Conservation (phyloP, 163 green algal genomes). For the Picocystis sp. region DNA sequence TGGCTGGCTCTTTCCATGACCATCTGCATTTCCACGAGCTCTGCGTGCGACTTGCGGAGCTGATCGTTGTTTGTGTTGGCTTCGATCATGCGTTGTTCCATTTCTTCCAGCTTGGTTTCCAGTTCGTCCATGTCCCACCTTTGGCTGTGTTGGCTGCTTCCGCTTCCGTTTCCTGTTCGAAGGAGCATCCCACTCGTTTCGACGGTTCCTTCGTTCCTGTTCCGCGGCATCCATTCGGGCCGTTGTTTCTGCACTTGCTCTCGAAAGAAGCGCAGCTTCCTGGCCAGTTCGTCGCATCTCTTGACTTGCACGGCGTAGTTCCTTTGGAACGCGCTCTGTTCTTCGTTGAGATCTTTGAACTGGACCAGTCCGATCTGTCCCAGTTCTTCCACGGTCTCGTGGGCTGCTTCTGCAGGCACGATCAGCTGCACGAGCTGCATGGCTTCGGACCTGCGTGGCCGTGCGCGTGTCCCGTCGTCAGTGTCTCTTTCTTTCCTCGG, state of each 20-base stretch:
- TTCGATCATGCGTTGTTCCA: constrained; percentile 77
- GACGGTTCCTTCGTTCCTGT: background rate
- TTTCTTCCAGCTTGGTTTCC: constrained; percentile 59
- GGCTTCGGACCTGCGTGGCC: too few species aligned
- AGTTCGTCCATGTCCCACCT: constrained; percentile 2
- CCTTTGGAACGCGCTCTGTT: constrained; percentile 81
- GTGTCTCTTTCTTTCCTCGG: too few species aligned
- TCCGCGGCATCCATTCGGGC: background rate
- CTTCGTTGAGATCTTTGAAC: constrained; percentile 92
- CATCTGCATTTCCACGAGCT: constrained; percentile 92
- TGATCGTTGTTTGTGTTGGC: constrained; percentile 80
- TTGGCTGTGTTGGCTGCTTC: background rate
- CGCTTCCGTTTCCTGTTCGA: background rate
- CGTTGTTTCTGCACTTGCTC: constrained; percentile 47
- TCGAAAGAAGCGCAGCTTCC: constrained; percentile 84
- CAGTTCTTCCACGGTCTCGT: constrained; percentile 73
- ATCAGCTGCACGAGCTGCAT: constrained; percentile 63
- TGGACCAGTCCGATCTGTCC: constrained; percentile 78
- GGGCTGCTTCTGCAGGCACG: constrained; percentile 82
- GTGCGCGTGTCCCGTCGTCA: too few species aligned
- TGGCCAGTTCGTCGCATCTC: constrained; percentile 89
- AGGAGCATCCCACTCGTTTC: background rate
- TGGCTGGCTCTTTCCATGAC: constrained; percentile 79
- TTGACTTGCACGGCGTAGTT: constrained; percentile 91
- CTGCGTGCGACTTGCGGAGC: constrained; percentile 57